Evolutionary conservation across 2,329 filamentous ascomycete species (phyloP), one percentile per base, ranked within the genome.

Genomic region (Botrytis tulipae): DNA sequence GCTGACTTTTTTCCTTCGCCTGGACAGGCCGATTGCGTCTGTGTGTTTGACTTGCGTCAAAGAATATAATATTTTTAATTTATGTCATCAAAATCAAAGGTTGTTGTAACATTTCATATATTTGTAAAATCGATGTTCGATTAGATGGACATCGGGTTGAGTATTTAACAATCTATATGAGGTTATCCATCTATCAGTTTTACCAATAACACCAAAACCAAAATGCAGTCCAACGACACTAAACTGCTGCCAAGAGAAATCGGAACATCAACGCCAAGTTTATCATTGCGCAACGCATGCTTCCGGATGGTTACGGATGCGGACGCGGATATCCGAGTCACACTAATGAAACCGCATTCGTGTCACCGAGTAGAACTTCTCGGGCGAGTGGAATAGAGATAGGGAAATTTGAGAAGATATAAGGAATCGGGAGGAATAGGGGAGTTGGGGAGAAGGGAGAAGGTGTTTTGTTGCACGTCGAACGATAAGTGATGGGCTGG

Each of bases 401-500:
- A 22, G 62, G 32, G 14, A n/a, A 8, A 62, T 40, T 35, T 32
- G 2, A 63, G 32, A 40, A 32, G 12, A 22, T 60, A 25, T 35
- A 14, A 25, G n/a, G 66, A n/a, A 69, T 40, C 22, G 37, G 48
- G 25, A 20, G 32, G 22, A 29, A 25, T 32, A 37, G 32, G 29
- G 46, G 25, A 35, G 8, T 32, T 54, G 48, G 51, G 16, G 25
- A 42, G 6, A 22, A 22, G 25, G 29, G 9, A 14, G 25, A 48
- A 42, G 9, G 20, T n/a, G 37, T 51, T 71, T 71, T 71, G 69
- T 71, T 71, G 69, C 69, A 71, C 12, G 69, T 71, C 69, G 59
- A 37, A 71, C 69, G 69, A 71, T 71, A 71, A 71, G 32, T 61
- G n/a, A 9, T 42, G 59, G 69, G 59, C 69, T 71, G 69, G 69